A percentile compares a stretch with the other conserved stretches of the same genome.
Evolutionary conservation across 2,329 filamentous ascomycete genomes (phyloP).

Genomic region (Claviceps cyperi): DNA sequence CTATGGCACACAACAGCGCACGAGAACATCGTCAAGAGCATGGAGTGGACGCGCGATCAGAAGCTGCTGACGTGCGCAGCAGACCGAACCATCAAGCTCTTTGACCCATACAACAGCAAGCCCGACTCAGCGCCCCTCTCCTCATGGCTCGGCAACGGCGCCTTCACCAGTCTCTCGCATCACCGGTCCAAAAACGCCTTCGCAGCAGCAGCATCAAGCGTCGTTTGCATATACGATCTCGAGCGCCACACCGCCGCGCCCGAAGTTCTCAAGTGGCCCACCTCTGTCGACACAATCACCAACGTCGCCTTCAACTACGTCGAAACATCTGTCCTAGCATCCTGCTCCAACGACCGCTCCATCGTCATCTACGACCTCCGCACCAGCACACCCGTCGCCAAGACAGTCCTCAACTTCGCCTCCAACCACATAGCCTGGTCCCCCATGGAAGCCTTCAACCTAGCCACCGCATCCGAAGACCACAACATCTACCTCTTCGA

Average conservation of each 20-base stretch:
- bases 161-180: conserved; percentile 73
- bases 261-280: conserved; percentile 78
- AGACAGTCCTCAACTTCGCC: conserved; percentile 67
- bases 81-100: conserved; percentile 80
- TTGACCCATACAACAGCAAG: conserved; percentile 69
- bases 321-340: conserved; percentile 81
- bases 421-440: conserved; percentile 84
- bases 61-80: conserved; percentile 77
- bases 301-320: conserved; percentile 82
- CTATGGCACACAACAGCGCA: conserved; percentile 66
- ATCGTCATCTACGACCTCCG: conserved; percentile 86
- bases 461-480: conserved; percentile 86
- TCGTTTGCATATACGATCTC: conserved; percentile 80
- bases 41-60: conserved; percentile 77
- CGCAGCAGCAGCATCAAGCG: conserved; percentile 62
- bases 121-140: conserved; percentile 57
- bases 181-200: conserved; percentile 70
- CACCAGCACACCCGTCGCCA: conserved; percentile 68
- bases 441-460: conserved; percentile 92
- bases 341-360: conserved; percentile 70
- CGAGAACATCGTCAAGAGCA: conserved; percentile 82
- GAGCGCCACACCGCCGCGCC: conserved; percentile 66
- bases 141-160: conserved; percentile 70
- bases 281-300: conserved; percentile 78
- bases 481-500: conserved; percentile 85